Evolutionary conservation across 805 yeast species (phyloP), one percentile per base, ranked within the genome.

Genomic region (Henningerozyma blattae): DNA sequence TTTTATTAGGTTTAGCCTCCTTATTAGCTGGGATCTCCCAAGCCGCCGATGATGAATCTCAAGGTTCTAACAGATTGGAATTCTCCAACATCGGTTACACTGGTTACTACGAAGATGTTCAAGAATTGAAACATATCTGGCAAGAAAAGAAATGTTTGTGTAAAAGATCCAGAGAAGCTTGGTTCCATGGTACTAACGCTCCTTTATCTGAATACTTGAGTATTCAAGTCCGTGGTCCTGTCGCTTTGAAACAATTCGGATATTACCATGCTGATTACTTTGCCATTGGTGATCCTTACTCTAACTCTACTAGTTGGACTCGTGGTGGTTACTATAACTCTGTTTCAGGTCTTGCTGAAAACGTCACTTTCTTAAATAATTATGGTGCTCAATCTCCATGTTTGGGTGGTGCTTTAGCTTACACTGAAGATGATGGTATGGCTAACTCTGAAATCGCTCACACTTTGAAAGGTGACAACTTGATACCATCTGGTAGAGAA

Each of bases 221-320:
- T 1, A 84, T 79, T 7, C 86, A 79, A 49, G 67, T 79, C 50
- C 67, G 86, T 54, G 87, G 87, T 15, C 87, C 87, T 3, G 52
- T 78, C 39, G 54, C 61, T 6, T 61, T 79, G 43, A 58, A 56
- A 36, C 61, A 68, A 42, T 79, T 77, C 50, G 86, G 74, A 3
- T 72, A 59, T 43, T 79, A 74, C 49, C 63, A 64, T 15, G 44
- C 74, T 9, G 60, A 59, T 3, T 46, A 54, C 26, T 73, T 59
- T 42, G 45, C 34, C 31, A 39, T 45, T 17, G 35, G 34, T 28
- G 40, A 42, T 32, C 34, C 31, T 26, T 29, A 36, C 18, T 48
- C 60, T 22, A 27, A 33, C 4, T 49, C 62, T 15, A 64, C 64
- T 16, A 57, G 58, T 22, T 78, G 83, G 83, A 40, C 50, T n/a